Base-by-base conservation (phyloP, 306 rosid genomes). In the Gleditsia sinensis region DNA sequence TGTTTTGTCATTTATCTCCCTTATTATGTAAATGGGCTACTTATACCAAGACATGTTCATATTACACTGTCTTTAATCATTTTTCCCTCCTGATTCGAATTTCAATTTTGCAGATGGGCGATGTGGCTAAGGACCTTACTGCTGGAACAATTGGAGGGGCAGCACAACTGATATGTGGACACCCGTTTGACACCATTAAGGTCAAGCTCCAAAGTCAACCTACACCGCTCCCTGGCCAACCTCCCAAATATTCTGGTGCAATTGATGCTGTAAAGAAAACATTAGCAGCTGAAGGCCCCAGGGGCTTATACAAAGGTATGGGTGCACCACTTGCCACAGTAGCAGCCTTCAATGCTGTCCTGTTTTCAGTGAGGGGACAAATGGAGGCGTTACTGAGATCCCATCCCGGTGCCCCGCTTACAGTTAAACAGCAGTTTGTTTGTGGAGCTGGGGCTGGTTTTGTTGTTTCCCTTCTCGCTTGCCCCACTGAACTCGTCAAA, bases 151-250 rank as follows among this genome's bases (percentile, higher is more conserved):
- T 95, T 68, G 99, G 99, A 53, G 98, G 99, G 69, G 94, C 90
- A 43, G 96, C 98, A 0, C 99, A 95, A 78, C 83, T 95, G 83
- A 77, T 95, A 79, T 75, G 76, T 13, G 99, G 98, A 55, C 99
- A 92, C 78, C 99, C 98, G 12, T 95, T 95, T 30, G 99, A 95
- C 85, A 95, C 99, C 72, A 90, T 95, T 63, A 95, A 95, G 88
- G 99, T 95, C 70, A 95, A 95, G 84, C 97, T 95, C 65, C 99
- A 92, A 88, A 95, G 99, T 89, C 99, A 95, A 78, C 97, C 98
- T 50, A 72, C 81, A 80, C 91, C 98, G 20, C 88, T 82, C 49
- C 97, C 96, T 14, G 99, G 98, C 54, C 96, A 95, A 60, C 83
- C 61, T 77, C 92, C 87, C 62, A 92, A 83, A 67, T 95, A 76